Conservation (phyloP, 2,329 filamentous ascomycete species). For the Paramyrothecium roridum region DNA sequence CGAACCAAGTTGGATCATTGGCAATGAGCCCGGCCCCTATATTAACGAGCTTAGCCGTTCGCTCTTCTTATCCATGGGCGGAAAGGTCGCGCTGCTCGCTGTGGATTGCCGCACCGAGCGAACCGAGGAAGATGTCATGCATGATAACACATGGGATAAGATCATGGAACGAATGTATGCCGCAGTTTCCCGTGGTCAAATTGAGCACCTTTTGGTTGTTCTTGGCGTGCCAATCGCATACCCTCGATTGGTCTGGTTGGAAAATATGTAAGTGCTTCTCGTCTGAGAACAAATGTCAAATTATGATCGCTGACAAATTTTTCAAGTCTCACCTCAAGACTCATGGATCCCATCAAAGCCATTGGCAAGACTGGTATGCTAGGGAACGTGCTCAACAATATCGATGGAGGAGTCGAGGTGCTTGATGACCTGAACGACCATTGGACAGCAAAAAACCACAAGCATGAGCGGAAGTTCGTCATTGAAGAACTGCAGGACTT, state of each 20-base stretch:
- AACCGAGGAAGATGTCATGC: conserved; percentile 76
- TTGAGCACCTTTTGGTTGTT: conserved; percentile 85
- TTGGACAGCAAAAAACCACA: conserved; percentile 96
- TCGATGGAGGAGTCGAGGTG: conserved; percentile 89
- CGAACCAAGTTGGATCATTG: conserved; percentile 91
- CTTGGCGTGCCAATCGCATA: conserved; percentile 83
- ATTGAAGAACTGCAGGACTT: conserved; percentile 91
- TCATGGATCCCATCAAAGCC: conserved; percentile 87
- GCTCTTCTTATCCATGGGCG: conserved; percentile 79
- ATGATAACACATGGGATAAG: conserved; percentile 77
- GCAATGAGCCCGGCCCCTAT: conserved; percentile 77
- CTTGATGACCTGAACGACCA: conserved; percentile 92
- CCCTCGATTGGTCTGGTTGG: conserved; percentile 68
- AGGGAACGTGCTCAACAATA: conserved; percentile 78
- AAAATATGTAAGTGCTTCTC: conserved; percentile 57
- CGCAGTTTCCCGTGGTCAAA: conserved; percentile 79
- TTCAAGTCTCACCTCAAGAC: conserved; percentile 71
- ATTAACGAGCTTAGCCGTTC: conserved; percentile 84
- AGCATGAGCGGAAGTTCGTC: conserved; percentile 80
- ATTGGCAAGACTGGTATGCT: conserved; percentile 79
- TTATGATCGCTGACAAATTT: conserved; percentile 21
- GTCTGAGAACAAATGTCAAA: no score
- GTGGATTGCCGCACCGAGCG: conserved; percentile 91
- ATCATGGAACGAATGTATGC: conserved; percentile 82
- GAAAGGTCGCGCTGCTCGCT: conserved; percentile 76